Conservation (phyloP, 495 filamentous ascomycete species). For the Evernia prunastri region DNA sequence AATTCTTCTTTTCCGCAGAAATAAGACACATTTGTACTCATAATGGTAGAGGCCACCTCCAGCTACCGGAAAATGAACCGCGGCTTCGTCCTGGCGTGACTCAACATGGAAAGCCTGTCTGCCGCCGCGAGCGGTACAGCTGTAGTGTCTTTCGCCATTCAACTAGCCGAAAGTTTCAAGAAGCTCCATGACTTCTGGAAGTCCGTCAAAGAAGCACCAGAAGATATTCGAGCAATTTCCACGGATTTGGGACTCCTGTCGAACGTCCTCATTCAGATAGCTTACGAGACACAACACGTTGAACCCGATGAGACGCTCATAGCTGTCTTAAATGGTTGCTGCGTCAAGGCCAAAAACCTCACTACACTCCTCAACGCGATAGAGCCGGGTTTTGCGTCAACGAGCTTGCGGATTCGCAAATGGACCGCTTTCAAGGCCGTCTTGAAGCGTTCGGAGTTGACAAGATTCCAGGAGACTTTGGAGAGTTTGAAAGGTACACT, state of each 20-base stretch:
- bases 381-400: conserved; percentile 20
- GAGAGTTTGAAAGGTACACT: conserved; percentile 17
- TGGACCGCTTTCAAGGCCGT: conserved; percentile 27
- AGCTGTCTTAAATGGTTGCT: conserved; percentile 14
- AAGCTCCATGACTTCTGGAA: conserved; percentile 34
- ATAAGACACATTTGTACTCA: too few species aligned
- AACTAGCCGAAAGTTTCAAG: conserved; percentile 29
- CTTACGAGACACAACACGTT: conserved; percentile 18
- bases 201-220: conserved; percentile 33
- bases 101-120: conserved; percentile 29
- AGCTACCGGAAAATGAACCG: not conserved
- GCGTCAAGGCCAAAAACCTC: conserved; percentile 21
- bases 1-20: too few species aligned
- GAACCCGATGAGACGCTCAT: conserved; percentile 19
- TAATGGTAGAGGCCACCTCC: not conserved
- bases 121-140: conserved; percentile 36
- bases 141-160: conserved; percentile 27
- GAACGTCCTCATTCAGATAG: conserved; percentile 26
- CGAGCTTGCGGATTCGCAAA: conserved; percentile 22
- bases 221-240: conserved; percentile 28
- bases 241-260: conserved; percentile 30
- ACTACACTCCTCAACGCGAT: conserved; percentile 25
- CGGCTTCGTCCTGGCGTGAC: not conserved
- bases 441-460: conserved; percentile 27
- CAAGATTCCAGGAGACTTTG: conserved; percentile 18